Evolutionary conservation across 1,284 basidiomycete species (phyloP).

Genomic region (Trichosporon coremiiforme): DNA sequence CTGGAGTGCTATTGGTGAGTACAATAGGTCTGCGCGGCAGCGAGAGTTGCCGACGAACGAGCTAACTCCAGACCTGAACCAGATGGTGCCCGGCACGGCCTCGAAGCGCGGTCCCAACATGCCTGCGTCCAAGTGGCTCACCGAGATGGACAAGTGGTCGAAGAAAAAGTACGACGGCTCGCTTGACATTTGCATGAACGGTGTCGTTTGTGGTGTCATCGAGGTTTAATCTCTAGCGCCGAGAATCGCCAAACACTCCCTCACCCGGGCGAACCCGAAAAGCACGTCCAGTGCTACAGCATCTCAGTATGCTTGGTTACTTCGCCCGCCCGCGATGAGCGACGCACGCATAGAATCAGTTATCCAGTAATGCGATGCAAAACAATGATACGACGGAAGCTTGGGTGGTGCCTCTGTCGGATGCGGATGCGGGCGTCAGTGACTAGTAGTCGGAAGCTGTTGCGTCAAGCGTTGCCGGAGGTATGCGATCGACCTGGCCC

Average conservation of each 20-base stretch:
- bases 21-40: too few species aligned
- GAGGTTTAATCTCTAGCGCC: constrained; percentile 43
- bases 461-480: background rate
- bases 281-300: too few species aligned
- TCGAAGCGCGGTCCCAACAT: constrained; percentile 42
- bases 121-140: constrained; percentile 49
- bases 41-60: too few species aligned
- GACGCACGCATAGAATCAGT: constrained; percentile 4
- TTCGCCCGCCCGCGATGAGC: too few species aligned
- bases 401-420: too few species aligned
- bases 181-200: constrained; percentile 50
- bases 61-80: constrained; percentile 45
- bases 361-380: background rate
- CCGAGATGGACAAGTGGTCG: constrained; percentile 50
- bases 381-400: background rate
- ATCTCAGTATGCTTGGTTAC: too few species aligned
- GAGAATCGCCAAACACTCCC: too few species aligned
- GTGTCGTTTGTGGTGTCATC: constrained; percentile 48
- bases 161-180: constrained; percentile 42
- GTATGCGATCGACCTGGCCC: background rate
- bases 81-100: constrained; percentile 54
- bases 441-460: too few species aligned
- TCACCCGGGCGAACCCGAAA: too few species aligned
- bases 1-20: constrained; percentile 52
- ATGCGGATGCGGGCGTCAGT: background rate